Evolutionary conservation across 306 rosid species (phyloP).

Genomic region (Castanospermum australe): DNA sequence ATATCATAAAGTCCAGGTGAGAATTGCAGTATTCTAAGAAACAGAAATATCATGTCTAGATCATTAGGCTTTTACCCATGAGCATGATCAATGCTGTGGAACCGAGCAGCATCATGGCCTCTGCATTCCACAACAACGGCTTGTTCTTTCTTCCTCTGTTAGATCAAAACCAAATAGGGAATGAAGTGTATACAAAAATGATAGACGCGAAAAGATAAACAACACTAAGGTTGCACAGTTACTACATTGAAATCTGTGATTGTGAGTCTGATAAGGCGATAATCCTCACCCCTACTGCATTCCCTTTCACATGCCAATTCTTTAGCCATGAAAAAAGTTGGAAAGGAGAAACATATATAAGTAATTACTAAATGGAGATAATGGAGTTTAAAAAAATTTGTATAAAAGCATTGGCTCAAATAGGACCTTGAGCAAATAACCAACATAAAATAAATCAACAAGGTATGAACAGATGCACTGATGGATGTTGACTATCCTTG

Average conservation of each 20-base stretch:
- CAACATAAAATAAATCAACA: constrained; percentile 11
- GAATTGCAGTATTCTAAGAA: neutral
- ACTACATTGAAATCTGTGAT: constrained; percentile 81
- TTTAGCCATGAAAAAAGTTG: constrained; percentile 35
- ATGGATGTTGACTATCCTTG: neutral
- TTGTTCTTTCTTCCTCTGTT: constrained; percentile 72
- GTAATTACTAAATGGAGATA: neutral
- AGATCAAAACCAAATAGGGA: constrained; percentile 20
- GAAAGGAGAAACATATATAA: constrained; percentile 18
- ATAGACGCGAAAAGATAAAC: constrained; percentile 6
- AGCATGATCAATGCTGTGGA: constrained; percentile 70
- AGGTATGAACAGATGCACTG: neutral
- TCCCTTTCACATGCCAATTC: constrained; percentile 92
- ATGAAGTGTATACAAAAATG: neutral
- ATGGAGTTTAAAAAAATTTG: neutral
- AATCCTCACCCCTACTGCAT: constrained; percentile 98
- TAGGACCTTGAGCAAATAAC: constrained; percentile 7
- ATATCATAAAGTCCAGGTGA: neutral
- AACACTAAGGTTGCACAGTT: constrained; percentile 7
- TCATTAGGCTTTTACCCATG: constrained; percentile 62
- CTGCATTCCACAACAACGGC: constrained; percentile 72
- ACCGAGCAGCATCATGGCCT: constrained; percentile 95
- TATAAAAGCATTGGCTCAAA: neutral
- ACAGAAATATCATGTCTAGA: constrained; percentile 14
- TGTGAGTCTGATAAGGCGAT: constrained; percentile 87